Evolutionary conservation across 306 rosid species (phyloP).

Genomic region (Quercus cerris): DNA sequence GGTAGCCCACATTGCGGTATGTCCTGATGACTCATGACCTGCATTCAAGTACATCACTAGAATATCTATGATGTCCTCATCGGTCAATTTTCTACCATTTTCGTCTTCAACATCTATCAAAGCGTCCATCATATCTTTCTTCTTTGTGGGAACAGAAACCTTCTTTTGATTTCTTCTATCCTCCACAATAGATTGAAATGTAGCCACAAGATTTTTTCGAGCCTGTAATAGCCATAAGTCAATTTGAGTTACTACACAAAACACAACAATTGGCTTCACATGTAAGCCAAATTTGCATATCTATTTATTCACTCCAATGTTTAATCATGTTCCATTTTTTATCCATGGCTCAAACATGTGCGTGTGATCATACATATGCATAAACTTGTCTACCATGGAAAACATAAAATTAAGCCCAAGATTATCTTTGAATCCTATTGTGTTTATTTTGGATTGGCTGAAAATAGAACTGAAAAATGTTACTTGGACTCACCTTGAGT

Average conservation of each 20-base stretch:
- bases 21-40: conserved; percentile 96
- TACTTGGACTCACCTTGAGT: conserved; percentile 44
- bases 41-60: conserved; percentile 91
- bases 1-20: conserved; percentile 82
- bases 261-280: background rate
- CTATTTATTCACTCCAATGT: too few relatives aligned
- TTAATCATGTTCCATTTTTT: too few relatives aligned
- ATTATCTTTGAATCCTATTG: background rate
- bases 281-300: background rate
- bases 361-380: too few relatives aligned
- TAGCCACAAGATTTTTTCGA: conserved; percentile 56
- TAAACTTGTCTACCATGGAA: too few relatives aligned
- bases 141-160: background rate
- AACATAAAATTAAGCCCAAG: too few relatives aligned
- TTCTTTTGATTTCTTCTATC: conserved; percentile 46
- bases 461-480: background rate
- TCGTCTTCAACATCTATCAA: conserved; percentile 76
- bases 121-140: conserved; percentile 86
- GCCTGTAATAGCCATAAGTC: conserved; percentile 44
- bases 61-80: conserved; percentile 72
- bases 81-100: conserved; percentile 55
- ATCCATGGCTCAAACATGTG: too few relatives aligned
- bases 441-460: background rate
- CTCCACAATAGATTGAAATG: conserved; percentile 61
- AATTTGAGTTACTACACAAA: background rate